A percentile compares a stretch with the other conserved stretches of the same genome.
Evolutionary conservation across 2,329 filamentous ascomycete species (phyloP).

Genomic region (Colletotrichum sp.): DNA sequence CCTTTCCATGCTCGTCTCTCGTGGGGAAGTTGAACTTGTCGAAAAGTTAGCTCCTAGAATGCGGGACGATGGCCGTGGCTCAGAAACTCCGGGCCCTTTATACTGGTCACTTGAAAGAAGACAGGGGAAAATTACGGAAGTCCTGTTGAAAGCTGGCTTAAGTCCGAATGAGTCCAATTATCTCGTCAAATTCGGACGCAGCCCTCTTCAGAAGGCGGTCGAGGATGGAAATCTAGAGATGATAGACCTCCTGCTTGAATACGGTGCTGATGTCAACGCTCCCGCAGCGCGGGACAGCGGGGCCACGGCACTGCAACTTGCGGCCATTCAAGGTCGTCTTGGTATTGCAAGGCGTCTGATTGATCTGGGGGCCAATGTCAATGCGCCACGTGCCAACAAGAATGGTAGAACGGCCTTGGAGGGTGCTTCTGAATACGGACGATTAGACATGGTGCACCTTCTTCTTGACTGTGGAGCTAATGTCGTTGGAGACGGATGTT

Average conservation of each 20-base stretch:
- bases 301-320: not conserved
- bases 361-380: fast-evolving
- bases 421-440: fast-evolving
- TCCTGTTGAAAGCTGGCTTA: fast-evolving
- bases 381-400: too few relatives aligned
- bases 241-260: fast-evolving
- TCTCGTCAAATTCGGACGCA: fast-evolving
- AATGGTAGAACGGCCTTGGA: not conserved
- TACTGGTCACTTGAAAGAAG: too few relatives aligned
- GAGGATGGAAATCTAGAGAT: not conserved
- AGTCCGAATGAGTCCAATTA: not conserved
- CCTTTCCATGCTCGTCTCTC: fast-evolving
- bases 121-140: too few relatives aligned
- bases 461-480: fast-evolving
- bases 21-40: fast-evolving
- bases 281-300: not conserved
- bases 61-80: too few relatives aligned
- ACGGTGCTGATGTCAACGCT: fast-evolving
- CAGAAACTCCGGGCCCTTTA: too few relatives aligned
- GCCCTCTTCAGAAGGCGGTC: fast-evolving
- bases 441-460: fast-evolving
- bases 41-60: too few relatives aligned
- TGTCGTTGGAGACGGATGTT: fast-evolving
- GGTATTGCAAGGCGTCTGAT: not conserved
- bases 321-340: not conserved